These are phyloP conservation scores for Leccinum variicolor DNA, from an alignment of 768 basidiomycete genomes.

Conservation along the genomic window DNA sequence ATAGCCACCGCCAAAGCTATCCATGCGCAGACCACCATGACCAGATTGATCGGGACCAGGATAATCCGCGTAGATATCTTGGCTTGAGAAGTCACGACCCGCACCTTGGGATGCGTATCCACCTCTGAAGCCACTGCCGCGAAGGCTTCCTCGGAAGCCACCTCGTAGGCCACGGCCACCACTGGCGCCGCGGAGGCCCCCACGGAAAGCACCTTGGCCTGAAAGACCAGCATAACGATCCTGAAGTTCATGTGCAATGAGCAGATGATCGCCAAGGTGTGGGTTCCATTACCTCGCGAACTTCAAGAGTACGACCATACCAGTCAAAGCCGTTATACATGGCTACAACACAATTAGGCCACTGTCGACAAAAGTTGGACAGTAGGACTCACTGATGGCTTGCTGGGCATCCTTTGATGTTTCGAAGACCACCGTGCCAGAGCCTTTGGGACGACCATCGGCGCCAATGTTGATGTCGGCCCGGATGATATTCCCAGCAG, in stretches of 20 bases:
- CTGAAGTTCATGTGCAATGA: slow-evolving; percentile 33
- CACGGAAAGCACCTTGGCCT: slow-evolving; percentile 54
- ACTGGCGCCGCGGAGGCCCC: slow-evolving; percentile 49
- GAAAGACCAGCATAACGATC: slow-evolving; percentile 88
- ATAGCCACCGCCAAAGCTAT: slow-evolving; percentile 36
- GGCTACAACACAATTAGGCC: slow-evolving; percentile 40
- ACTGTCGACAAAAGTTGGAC: not conserved
- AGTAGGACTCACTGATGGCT: slow-evolving; percentile 73
- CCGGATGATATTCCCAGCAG: slow-evolving; percentile 91
- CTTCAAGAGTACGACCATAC: slow-evolving; percentile 94
- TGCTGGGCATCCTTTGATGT: slow-evolving; percentile 86
- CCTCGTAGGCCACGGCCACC: slow-evolving; percentile 34
- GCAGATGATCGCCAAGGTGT: not conserved
- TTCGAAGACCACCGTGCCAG: slow-evolving; percentile 96
- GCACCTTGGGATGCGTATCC: slow-evolving; percentile 45
- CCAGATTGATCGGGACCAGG: slow-evolving; percentile 76
- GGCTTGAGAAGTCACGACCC: slow-evolving; percentile 76
- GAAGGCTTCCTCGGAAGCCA: slow-evolving; percentile 37
- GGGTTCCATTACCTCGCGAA: slow-evolving; percentile 69
- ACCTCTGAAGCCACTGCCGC: slow-evolving; percentile 61
- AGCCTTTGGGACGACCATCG: slow-evolving; percentile 93
- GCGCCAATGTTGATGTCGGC: slow-evolving; percentile 94
- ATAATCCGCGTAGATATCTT: slow-evolving; percentile 91
- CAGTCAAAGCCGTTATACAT: slow-evolving; percentile 99
- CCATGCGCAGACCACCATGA: slow-evolving; percentile 35